Evolutionary conservation across 129 eudicot genomes (phyloP), one percentile per base, ranked within the genome.

Genomic region (Lactuca sativa): DNA sequence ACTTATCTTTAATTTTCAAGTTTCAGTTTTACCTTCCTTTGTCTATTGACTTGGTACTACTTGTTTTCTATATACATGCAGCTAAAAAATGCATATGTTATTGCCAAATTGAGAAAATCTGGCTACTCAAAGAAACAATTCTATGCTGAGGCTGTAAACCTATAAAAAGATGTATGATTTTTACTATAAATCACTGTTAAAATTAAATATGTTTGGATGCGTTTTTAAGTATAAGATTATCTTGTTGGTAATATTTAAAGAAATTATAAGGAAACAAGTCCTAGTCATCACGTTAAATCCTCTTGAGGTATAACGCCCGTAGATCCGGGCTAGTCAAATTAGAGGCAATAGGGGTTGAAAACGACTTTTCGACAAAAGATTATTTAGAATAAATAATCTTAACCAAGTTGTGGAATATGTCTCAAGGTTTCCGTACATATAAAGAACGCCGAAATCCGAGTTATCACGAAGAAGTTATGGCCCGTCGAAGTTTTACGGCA

Each of bases 81-180:
- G 98, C 82, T 92, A 40, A 92, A 85, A 85, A 86, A 78, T 86
- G 96, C 96, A 15, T 86, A 92, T 60, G 98, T 96, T 38, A 83
- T 92, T 70, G 72, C 82, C 57, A 89, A 92, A 77, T 69, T 92
- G 58, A 75, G 98, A 51, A 92, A 85, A 72, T 21, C 86, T 75
- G 98, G 98, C 52, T 92, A 92, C 76, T 86, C 96, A 70, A 92
- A 89, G 60, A 61, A 85, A 69, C 77, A 79, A 81, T 92, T 92
- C 72, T 92, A 92, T 59, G 15, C 54, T 4, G 98, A 92, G 80
- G 95, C 96, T 63, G 69, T 78, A 58, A 71, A 74, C 66, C 57
- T 92, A 62, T 92, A 92, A 77, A 89, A 85, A 83, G 85, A 89
- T 96, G 98, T 92, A 30, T 65, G 59, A 65, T 79, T 63, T 44